These are phyloP conservation scores for Pseudocercospora vitis DNA, from an alignment of 2,329 filamentous ascomycete genomes.

Conservation along the genomic window DNA sequence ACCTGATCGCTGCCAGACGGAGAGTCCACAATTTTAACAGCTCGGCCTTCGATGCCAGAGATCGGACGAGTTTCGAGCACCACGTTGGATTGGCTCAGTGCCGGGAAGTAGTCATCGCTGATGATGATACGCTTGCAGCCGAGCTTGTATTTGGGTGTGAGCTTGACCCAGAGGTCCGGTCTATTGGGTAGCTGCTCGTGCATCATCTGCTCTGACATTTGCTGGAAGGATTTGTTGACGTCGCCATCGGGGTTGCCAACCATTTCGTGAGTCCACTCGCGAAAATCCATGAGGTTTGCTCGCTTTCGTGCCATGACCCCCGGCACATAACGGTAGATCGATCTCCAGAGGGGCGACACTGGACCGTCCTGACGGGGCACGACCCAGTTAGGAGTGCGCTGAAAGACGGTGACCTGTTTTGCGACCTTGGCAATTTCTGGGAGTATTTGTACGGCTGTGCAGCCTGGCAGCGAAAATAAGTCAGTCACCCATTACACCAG, in stretches of 20 bases:
- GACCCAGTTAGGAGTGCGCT: conserved; percentile 61
- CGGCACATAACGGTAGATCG: conserved; percentile 53
- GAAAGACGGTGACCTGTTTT: conserved; percentile 55
- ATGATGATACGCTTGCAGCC: conserved; percentile 59
- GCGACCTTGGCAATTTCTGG: conserved; percentile 56
- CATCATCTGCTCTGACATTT: conserved; percentile 43
- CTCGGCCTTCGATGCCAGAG: conserved; percentile 46
- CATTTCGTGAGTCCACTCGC: conserved; percentile 51
- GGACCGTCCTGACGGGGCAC: conserved; percentile 54
- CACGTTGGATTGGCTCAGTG: conserved; percentile 51
- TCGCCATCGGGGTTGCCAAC: conserved; percentile 45
- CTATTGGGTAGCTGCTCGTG: conserved; percentile 48
- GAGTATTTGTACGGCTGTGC: conserved; percentile 60
- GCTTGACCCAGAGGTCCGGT: conserved; percentile 53
- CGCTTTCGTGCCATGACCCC: conserved; percentile 53
- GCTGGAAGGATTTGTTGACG: conserved; percentile 44
- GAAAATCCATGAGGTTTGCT: conserved; percentile 55
- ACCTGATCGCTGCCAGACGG: conserved; percentile 3
- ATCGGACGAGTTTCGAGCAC: conserved; percentile 54
- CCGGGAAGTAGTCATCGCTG: conserved; percentile 57
- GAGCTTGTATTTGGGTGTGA: conserved; percentile 55
- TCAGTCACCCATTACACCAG: neutral
- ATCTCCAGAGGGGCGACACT: conserved; percentile 46
- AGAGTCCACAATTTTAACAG: conserved; percentile 47
- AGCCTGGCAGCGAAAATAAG: conserved; percentile 40